Percentiles rank a stretch among this genome's conserved stretches.
Evolutionary conservation across 2,329 filamentous ascomycete species (phyloP).

Genomic region (Talaromyces verruculosus): DNA sequence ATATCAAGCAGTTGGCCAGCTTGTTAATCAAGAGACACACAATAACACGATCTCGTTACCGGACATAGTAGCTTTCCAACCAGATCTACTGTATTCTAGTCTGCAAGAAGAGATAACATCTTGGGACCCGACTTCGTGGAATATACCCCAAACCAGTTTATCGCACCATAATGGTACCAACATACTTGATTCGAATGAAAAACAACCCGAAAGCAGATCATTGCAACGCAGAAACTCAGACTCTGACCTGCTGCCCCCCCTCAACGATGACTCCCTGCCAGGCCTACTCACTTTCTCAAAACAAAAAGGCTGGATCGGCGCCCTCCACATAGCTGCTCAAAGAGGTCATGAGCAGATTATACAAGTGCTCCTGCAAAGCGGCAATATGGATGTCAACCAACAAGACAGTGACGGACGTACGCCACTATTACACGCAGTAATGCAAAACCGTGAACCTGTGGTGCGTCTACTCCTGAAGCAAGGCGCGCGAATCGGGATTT

Average conservation of each 20-base stretch:
- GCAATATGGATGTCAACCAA: conserved; percentile 12
- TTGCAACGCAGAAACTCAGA: neutral
- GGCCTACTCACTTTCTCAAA: neutral
- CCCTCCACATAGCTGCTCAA: conserved; percentile 12
- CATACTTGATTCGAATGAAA: neutral
- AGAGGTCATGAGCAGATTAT: conserved; percentile 15
- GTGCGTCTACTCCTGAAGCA: neutral
- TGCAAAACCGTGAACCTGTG: neutral
- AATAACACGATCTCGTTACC: neutral
- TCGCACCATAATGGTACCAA: neutral
- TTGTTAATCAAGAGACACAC: neutral
- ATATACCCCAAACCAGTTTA: neutral
- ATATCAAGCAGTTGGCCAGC: neutral
- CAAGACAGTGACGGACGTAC: conserved; percentile 12
- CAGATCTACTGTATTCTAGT: neutral
- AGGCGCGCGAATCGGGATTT: neutral
- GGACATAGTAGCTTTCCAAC: neutral
- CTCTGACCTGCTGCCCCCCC: neutral
- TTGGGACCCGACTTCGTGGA: neutral
- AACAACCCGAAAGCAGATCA: neutral
- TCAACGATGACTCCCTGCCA: neutral
- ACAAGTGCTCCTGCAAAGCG: neutral
- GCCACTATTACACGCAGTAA: neutral
- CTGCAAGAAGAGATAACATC: neutral
- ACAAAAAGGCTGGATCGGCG: conserved; percentile 1